Evolutionary conservation across 169 alveolate genomes (phyloP).

Genomic region (Neospora caninum): DNA sequence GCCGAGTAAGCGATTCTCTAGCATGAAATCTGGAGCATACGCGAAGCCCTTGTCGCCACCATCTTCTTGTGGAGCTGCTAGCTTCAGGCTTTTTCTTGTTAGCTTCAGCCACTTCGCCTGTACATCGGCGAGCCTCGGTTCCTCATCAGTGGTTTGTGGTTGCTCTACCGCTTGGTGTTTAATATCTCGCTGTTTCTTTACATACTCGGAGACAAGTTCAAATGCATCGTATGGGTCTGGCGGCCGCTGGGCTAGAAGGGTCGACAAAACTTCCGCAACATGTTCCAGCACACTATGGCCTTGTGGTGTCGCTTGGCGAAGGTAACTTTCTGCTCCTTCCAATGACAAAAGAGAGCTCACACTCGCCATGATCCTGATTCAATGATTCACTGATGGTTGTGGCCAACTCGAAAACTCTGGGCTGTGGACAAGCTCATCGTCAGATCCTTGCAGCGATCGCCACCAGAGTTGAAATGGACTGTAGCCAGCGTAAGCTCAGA

Average conservation of each 20-base stretch:
- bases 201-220: constrained; percentile 64
- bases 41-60: not conserved
- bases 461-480: too few species aligned
- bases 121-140: not conserved
- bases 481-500: too few species aligned
- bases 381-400: not conserved
- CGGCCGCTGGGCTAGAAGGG: constrained; percentile 65
- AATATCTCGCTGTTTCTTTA: constrained; percentile 41
- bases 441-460: too few species aligned
- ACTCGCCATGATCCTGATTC: not conserved
- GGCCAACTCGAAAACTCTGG: not conserved
- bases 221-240: constrained; percentile 66
- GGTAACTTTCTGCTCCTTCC: constrained; percentile 37
- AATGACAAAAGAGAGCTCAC: not conserved
- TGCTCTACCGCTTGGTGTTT: not conserved
- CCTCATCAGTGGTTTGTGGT: not conserved
- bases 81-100: not conserved
- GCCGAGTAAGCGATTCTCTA: constrained; percentile 6
- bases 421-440: too few species aligned
- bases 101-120: constrained; percentile 41
- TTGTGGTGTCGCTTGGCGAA: constrained; percentile 21
- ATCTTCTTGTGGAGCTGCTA: not conserved
- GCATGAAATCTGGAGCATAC: constrained; percentile 30
- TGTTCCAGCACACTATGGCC: constrained; percentile 63
- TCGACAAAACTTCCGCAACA: constrained; percentile 45